Conservation (phyloP, 768 basidiomycete genomes). For the Rossbeevera mucosa region DNA sequence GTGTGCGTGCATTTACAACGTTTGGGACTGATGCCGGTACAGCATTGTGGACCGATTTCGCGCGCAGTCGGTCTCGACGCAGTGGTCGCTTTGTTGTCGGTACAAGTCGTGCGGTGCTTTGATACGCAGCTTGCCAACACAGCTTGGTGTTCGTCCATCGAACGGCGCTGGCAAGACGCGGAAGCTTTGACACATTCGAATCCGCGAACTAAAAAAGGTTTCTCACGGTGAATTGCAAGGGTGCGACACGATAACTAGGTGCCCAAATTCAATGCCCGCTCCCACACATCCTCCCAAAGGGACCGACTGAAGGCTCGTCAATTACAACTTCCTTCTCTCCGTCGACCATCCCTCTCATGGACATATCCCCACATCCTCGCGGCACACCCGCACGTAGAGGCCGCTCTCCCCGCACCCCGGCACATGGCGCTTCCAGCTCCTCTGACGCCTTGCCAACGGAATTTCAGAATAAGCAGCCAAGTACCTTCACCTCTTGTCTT, state of each 20-base stretch:
- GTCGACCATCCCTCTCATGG: constrained; percentile 31
- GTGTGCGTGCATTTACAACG: not conserved
- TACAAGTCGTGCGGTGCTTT: too few species aligned
- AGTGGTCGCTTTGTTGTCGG: too few species aligned
- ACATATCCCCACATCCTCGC: constrained; percentile 46
- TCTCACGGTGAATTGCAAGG: constrained; percentile 32
- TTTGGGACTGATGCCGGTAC: not conserved
- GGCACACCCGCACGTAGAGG: constrained; percentile 61
- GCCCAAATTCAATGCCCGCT: constrained; percentile 38
- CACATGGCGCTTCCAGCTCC: constrained; percentile 39
- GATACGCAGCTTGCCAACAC: not conserved
- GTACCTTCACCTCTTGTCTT: constrained; percentile 60
- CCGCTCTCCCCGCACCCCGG: constrained; percentile 53
- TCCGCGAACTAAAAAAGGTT: constrained; percentile 30
- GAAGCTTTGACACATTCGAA: constrained; percentile 30
- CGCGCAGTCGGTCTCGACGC: too few species aligned
- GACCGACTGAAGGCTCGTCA: constrained; percentile 4
- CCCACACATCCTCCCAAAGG: constrained; percentile 35
- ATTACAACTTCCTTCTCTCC: not conserved
- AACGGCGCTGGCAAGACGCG: constrained; percentile 32
- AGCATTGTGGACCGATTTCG: not conserved
- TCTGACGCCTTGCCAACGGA: constrained; percentile 46
- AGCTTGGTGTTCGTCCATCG: too few species aligned
- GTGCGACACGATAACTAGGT: constrained; percentile 38
- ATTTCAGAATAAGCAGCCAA: constrained; percentile 45